Percentiles rank a stretch among this genome's conserved stretches.
These are phyloP conservation scores for Chaetomiaceae sp. DNA, from an alignment of 2,329 filamentous ascomycete genomes.

Conservation along the genomic window DNA sequence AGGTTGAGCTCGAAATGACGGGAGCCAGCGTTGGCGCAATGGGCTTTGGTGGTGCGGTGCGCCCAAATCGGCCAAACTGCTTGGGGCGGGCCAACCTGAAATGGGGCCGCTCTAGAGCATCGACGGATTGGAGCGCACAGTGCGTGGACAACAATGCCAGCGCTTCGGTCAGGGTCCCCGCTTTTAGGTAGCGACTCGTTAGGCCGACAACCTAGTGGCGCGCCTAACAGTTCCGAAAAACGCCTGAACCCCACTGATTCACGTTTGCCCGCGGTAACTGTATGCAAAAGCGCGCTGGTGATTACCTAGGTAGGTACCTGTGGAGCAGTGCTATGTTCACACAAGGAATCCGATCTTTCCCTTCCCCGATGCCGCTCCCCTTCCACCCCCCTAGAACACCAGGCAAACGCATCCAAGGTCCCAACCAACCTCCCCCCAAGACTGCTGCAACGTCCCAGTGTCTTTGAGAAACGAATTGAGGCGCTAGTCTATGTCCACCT, in stretches of 20 bases:
- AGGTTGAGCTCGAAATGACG: slow-evolving; percentile 25
- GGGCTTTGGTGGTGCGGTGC: slow-evolving; percentile 17
- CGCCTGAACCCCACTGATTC: too few species aligned
- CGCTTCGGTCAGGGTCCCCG: not conserved
- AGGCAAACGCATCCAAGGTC: not conserved
- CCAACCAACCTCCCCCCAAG: not conserved
- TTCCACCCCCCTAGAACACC: not conserved
- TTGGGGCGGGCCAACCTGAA: slow-evolving; percentile 11
- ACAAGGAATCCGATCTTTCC: too few species aligned
- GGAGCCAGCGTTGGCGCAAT: slow-evolving; percentile 25
- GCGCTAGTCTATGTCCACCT: too few species aligned
- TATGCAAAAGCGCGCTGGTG: too few species aligned
- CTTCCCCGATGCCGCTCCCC: not conserved
- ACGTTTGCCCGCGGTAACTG: too few species aligned
- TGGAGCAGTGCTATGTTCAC: too few species aligned
- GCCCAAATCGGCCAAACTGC: slow-evolving; percentile 22
- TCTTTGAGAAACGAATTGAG: too few species aligned
- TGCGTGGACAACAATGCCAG: not conserved
- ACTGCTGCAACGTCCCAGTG: too few species aligned
- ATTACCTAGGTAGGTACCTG: too few species aligned
- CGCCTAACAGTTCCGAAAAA: too few species aligned
- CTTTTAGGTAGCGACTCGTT: not conserved
- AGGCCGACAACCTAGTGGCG: too few species aligned
- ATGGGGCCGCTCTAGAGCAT: slow-evolving; percentile 2
- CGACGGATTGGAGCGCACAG: not conserved